Evolutionary conservation across 2,329 filamentous ascomycete species (phyloP).

Genomic region (Arthrobotrys iridis): DNA sequence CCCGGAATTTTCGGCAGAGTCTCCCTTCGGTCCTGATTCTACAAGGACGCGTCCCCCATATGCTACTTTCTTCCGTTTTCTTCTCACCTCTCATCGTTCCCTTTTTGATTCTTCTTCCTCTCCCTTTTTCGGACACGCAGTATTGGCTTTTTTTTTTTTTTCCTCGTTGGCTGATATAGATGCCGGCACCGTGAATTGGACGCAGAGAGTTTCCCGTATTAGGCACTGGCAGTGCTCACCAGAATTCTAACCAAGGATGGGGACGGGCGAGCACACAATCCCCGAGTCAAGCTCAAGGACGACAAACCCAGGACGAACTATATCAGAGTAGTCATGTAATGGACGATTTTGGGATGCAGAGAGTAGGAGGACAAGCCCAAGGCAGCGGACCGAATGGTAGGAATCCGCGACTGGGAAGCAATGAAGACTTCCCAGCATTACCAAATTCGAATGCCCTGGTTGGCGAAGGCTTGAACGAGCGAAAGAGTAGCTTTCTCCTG

Average conservation of each 20-base stretch:
- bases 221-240: conserved; percentile 53
- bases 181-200: conserved; percentile 30
- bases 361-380: conserved; percentile 37
- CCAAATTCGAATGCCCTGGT: conserved; percentile 30
- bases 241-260: conserved; percentile 53
- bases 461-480: conserved; percentile 26
- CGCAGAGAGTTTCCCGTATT: conserved; percentile 51
- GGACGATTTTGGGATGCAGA: conserved; percentile 48
- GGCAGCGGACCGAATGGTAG: conserved; percentile 29
- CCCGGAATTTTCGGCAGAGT: too few relatives aligned
- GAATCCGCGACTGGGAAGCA: conserved; percentile 43
- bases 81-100: not conserved
- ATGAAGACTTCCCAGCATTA: conserved; percentile 42
- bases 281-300: conserved; percentile 45
- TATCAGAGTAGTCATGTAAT: conserved; percentile 43
- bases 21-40: not conserved
- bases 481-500: conserved; percentile 32
- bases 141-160: not conserved
- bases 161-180: conserved; percentile 29
- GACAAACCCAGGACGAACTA: conserved; percentile 41
- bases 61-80: not conserved
- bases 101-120: too few relatives aligned
- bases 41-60: too few relatives aligned
- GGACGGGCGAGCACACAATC: conserved; percentile 48
- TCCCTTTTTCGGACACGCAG: too few relatives aligned